Conservation (phyloP, 371 early-diverging fungal species). For the Zychaea mexicana region DNA sequence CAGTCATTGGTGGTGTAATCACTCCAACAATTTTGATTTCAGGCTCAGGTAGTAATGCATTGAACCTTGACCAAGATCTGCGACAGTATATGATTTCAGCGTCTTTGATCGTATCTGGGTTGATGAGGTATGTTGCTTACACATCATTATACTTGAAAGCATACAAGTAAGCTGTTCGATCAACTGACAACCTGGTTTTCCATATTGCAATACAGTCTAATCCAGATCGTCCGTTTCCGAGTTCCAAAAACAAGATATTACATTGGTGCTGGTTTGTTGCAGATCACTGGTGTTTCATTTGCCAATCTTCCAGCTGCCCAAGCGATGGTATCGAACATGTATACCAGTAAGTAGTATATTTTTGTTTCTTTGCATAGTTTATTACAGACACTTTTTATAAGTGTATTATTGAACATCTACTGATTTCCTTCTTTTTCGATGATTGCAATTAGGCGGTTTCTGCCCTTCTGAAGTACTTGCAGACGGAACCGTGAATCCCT, state of each 20-base stretch:
- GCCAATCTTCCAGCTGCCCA: constrained; percentile 39
- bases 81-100: constrained; percentile 56
- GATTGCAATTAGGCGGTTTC: constrained; percentile 25
- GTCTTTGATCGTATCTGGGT: constrained; percentile 47
- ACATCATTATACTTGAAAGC: not conserved
- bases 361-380: not conserved
- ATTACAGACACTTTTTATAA: not conserved
- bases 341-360: constrained; percentile 42
- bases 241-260: constrained; percentile 50
- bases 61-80: constrained; percentile 46
- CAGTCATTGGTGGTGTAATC: constrained; percentile 55
- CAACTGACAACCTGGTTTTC: not conserved
- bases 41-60: constrained; percentile 43
- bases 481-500: constrained; percentile 43
- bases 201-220: constrained; percentile 21
- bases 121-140: constrained; percentile 28
- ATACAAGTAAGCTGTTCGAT: too few species aligned
- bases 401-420: too few species aligned
- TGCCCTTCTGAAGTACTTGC: constrained; percentile 44
- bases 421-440: not conserved
- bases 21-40: constrained; percentile 52
- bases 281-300: constrained; percentile 40
- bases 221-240: constrained; percentile 53
- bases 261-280: constrained; percentile 50
- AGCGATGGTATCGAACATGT: constrained; percentile 45